Evolutionary conservation across 768 basidiomycete genomes (phyloP).

Genomic region (Podaxis sp.): DNA sequence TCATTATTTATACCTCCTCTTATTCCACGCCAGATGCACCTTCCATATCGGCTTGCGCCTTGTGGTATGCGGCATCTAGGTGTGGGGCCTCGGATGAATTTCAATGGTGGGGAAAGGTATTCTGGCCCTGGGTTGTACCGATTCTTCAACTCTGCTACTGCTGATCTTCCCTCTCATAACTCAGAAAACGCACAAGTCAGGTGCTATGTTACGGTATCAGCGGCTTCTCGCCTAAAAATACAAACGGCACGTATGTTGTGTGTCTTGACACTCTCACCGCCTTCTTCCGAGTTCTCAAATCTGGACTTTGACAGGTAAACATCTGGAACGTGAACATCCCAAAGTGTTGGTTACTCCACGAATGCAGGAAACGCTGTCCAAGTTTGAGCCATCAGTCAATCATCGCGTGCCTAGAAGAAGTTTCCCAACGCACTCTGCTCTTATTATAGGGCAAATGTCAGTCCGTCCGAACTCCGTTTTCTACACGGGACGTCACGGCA

Average conservation of each 20-base stretch:
- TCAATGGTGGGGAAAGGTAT: not conserved
- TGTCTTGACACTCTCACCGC: not conserved
- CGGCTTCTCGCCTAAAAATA: not conserved
- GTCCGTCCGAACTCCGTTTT: not conserved
- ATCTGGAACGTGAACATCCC: not conserved
- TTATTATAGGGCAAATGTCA: not conserved
- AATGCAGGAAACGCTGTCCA: not conserved
- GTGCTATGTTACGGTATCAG: not conserved
- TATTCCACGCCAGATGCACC: too few species aligned
- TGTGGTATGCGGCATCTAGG: too few species aligned
- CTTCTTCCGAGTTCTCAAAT: not conserved
- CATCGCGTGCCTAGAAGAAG: not conserved
- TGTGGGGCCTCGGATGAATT: not conserved
- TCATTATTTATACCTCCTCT: too few species aligned
- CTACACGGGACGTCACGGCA: slow-evolving; percentile 3
- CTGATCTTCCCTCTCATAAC: not conserved
- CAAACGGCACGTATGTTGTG: not conserved
- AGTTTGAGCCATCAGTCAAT: not conserved
- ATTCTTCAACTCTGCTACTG: not conserved
- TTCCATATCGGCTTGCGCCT: too few species aligned
- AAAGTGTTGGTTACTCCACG: not conserved
- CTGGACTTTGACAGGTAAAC: not conserved
- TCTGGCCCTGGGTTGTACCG: not conserved
- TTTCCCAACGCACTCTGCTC: not conserved
- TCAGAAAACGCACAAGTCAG: not conserved